Conservation (phyloP, 1,284 basidiomycete genomes). For the Veloporphyrellus conicus region DNA sequence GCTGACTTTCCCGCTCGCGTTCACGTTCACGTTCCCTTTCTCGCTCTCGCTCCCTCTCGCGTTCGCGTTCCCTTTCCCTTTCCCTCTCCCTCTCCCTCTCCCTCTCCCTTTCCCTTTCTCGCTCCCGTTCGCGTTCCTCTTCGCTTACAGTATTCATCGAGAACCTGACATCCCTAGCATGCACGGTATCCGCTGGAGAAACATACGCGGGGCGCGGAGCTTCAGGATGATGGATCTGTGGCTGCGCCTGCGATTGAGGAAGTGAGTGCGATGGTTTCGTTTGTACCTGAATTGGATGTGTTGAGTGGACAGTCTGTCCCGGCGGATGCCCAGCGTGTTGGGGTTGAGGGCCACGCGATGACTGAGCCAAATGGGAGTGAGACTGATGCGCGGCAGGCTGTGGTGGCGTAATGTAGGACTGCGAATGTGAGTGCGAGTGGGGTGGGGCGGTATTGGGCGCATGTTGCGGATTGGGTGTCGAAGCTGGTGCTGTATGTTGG, state of each 20-base stretch:
- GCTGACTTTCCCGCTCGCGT: slow-evolving; percentile 29
- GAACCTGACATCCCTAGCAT: slow-evolving; percentile 25
- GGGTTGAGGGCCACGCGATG: slow-evolving; percentile 15
- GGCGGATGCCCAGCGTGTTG: slow-evolving; percentile 11
- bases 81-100: slow-evolving; percentile 22
- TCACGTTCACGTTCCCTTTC: slow-evolving; percentile 27
- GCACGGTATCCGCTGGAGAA: slow-evolving; percentile 29
- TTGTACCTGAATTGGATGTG: slow-evolving; percentile 19
- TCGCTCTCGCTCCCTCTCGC: slow-evolving; percentile 17
- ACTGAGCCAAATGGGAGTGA: slow-evolving; percentile 21
- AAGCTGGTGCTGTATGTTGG: slow-evolving; percentile 20
- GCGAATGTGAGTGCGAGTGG: slow-evolving; percentile 23
- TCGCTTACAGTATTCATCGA: slow-evolving; percentile 6
- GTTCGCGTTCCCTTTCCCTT: slow-evolving; percentile 4
- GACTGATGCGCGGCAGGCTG: slow-evolving; percentile 20
- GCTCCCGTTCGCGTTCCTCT: slow-evolving; percentile 23
- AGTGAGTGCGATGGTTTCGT: slow-evolving; percentile 17
- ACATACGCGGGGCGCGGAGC: slow-evolving; percentile 25
- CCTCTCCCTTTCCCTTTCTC: slow-evolving; percentile 18
- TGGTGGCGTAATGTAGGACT: slow-evolving; percentile 19
- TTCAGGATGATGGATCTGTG: slow-evolving; percentile 27
- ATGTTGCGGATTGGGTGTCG: slow-evolving; percentile 16
- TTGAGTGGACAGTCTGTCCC: slow-evolving; percentile 15
- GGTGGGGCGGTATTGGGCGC: slow-evolving; percentile 5
- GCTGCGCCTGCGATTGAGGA: slow-evolving; percentile 26